phyloP scores from a whole-genome alignment of 306 rosid genomes.

The Prunus fruticosa region DNA sequence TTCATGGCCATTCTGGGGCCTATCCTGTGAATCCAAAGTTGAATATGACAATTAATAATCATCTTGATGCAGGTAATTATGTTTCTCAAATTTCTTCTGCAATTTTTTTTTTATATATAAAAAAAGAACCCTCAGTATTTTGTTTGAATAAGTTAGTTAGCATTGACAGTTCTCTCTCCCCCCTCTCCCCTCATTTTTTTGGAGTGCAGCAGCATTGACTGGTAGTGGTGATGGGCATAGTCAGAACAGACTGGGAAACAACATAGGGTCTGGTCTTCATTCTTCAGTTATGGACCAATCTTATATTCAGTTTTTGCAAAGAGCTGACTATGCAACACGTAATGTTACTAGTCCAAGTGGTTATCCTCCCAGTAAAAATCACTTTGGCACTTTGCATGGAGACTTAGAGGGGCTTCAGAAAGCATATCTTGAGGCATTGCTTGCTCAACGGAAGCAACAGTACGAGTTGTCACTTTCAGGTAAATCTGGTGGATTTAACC shows the following conservation, averaged over 20 bases:
- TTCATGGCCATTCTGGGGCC: conserved; percentile 46
- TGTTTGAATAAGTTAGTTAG: conserved; percentile 4
- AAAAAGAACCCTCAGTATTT: background rate
- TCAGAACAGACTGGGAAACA: conserved; percentile 42
- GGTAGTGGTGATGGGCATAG: conserved; percentile 40
- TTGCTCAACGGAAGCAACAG: conserved; percentile 76
- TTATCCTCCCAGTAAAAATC: conserved; percentile 53
- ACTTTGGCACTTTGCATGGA: conserved; percentile 50
- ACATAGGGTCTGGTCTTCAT: conserved; percentile 45
- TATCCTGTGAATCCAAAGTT: conserved; percentile 49
- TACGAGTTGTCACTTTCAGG: conserved; percentile 65
- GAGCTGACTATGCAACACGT: conserved; percentile 49
- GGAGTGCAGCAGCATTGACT: conserved; percentile 35
- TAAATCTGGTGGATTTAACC: conserved; percentile 54
- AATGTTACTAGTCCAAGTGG: conserved; percentile 49
- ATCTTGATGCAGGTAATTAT: conserved; percentile 54
- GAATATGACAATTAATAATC: conserved; percentile 37
- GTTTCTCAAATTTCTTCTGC: background rate
- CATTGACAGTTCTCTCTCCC: conserved; percentile 2
- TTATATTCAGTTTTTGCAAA: conserved; percentile 49
- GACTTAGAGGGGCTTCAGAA: conserved; percentile 65
- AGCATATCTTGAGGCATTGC: conserved; percentile 69
- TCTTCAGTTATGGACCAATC: conserved; percentile 49
- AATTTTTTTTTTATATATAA: background rate
- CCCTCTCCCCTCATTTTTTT: background rate